Percentiles rank a stretch among this genome's conserved stretches.
Conservation (phyloP, 441 rosid genomes). For the Caryocar brasiliense region DNA sequence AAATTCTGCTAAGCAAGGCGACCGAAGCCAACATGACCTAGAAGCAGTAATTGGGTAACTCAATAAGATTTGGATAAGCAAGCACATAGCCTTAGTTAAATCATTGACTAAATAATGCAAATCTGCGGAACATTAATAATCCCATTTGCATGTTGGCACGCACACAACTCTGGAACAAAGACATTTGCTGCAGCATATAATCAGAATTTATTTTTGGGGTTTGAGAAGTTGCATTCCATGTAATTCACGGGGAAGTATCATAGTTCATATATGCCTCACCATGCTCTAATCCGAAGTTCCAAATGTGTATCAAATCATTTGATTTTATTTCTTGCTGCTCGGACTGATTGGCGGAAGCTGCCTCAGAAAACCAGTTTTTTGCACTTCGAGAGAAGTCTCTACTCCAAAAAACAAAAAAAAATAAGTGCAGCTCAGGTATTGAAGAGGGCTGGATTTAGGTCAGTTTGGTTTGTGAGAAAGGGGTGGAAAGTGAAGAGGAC, state of each 20-base stretch:
- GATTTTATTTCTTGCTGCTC: constrained; percentile 22
- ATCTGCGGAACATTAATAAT: too few species aligned
- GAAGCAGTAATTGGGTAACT: too few species aligned
- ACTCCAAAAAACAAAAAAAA: constrained; percentile 82
- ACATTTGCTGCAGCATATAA: constrained; percentile 46
- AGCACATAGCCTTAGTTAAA: too few species aligned
- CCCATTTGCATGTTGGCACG: constrained; percentile 61
- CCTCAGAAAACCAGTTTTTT: constrained; percentile 44
- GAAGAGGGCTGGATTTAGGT: too few species aligned
- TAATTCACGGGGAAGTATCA: neutral
- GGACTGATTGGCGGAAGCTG: constrained; percentile 23
- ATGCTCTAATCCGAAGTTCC: constrained; percentile 57
- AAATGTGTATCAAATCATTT: constrained; percentile 56
- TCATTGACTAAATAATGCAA: too few species aligned
- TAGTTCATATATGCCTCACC: constrained; percentile 32
- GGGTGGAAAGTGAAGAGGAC: neutral
- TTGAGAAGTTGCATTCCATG: neutral
- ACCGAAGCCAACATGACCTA: too few species aligned
- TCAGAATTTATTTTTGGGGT: constrained; percentile 21
- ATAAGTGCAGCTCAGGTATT: constrained; percentile 52
- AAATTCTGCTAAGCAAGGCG: too few species aligned
- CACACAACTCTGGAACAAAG: constrained; percentile 50
- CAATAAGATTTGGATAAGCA: too few species aligned
- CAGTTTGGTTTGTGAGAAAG: too few species aligned
- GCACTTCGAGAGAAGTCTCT: constrained; percentile 50